Conservation (phyloP, 768 basidiomycete genomes). For the Mycena floridula region DNA sequence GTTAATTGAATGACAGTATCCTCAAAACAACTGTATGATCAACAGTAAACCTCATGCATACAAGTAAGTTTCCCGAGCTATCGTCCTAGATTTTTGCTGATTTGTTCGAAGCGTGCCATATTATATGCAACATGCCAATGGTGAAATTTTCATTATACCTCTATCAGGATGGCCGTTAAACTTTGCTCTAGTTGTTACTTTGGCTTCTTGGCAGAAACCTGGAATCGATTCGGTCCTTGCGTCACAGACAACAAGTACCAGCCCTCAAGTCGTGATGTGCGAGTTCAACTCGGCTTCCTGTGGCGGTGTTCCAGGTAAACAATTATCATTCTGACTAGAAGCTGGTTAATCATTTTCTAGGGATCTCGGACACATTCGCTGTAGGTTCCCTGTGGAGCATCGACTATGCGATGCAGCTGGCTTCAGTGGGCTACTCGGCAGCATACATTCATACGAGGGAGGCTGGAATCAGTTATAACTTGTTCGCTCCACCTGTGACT, state of each 20-base stretch:
- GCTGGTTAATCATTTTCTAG: too few species aligned
- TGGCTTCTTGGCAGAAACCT: slow-evolving; percentile 41
- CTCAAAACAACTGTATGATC: too few species aligned
- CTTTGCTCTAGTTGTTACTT: slow-evolving; percentile 24
- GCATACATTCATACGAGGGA: slow-evolving; percentile 52
- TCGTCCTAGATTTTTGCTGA: too few species aligned
- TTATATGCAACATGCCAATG: slow-evolving; percentile 34
- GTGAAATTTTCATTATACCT: slow-evolving; percentile 20
- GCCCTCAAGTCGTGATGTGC: slow-evolving; percentile 39
- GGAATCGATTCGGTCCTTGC: slow-evolving; percentile 31
- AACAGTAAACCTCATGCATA: too few species aligned
- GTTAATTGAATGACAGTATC: too few species aligned
- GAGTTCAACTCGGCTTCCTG: slow-evolving; percentile 52
- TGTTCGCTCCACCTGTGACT: slow-evolving; percentile 36
- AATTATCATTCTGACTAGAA: neutral
- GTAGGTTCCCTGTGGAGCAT: slow-evolving; percentile 45
- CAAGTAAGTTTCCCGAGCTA: too few species aligned
- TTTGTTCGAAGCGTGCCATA: too few species aligned
- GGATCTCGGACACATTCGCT: slow-evolving; percentile 44
- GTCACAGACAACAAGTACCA: slow-evolving; percentile 20
- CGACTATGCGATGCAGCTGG: slow-evolving; percentile 49
- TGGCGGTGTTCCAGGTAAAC: slow-evolving; percentile 33
- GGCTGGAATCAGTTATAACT: slow-evolving; percentile 45
- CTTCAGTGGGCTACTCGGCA: slow-evolving; percentile 38
- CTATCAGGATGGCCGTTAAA: neutral